phyloP scores from a whole-genome alignment of 169 alveolate species.

The Plasmodium relictum region DNA sequence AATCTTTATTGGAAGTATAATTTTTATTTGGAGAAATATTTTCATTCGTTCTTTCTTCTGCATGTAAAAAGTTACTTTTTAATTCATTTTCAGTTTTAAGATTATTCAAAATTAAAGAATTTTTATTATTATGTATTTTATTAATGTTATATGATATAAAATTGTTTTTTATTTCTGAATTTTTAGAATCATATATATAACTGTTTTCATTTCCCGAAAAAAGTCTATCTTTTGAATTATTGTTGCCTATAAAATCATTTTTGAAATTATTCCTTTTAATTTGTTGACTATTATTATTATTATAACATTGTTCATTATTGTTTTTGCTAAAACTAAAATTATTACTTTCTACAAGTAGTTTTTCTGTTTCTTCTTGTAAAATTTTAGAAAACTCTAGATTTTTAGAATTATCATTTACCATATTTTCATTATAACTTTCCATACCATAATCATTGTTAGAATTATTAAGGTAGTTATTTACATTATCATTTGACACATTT shows the following conservation, averaged over 20 bases:
- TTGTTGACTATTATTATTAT: neutral
- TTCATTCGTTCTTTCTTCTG: no score
- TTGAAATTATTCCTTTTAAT: neutral
- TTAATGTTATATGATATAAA: conserved; percentile 3
- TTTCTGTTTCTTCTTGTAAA: neutral
- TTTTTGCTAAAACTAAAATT: neutral
- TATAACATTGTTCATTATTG: neutral
- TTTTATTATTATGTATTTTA: conserved; percentile 8
- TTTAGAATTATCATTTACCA: conserved; percentile 12
- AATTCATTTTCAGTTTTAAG: neutral
- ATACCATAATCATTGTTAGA: conserved; percentile 34
- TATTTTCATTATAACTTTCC: conserved; percentile 24
- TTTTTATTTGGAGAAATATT: neutral
- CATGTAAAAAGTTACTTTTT: neutral
- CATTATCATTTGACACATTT: neutral
- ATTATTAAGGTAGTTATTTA: neutral
- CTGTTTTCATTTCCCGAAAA: neutral
- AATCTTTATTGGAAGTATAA: neutral
- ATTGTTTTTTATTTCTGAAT: neutral
- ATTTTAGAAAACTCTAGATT: neutral
- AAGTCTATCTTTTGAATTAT: conserved; percentile 3
- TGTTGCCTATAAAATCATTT: neutral
- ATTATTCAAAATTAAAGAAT: conserved; percentile 5
- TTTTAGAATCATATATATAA: no score
- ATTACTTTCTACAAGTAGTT: neutral